Base-by-base conservation (phyloP, 805 yeast genomes). In the Naumovozyma dairenensis region DNA sequence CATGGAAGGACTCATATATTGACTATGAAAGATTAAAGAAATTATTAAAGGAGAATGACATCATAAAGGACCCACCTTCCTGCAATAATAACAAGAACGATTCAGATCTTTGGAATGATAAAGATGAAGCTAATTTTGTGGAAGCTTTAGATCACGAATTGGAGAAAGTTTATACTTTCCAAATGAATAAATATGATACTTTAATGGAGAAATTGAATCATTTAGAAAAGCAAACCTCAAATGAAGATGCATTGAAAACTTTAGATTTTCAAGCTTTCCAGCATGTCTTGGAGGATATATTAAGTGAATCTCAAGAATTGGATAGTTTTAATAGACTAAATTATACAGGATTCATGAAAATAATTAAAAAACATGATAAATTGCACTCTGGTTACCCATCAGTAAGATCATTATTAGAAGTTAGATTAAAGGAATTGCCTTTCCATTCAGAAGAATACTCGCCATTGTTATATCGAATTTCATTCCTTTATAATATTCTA, bases 301-400 rank as follows among this genome's bases (percentile, higher is more conserved):
- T 92, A 39, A 69, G 75, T 8, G 69, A 74, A 46, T 83, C 97
- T 8, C 83, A 81, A 48, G 89, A 84, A 50, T 66, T 92, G 46
- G 96, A 87, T 56, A 83, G 76, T 53, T 92, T 92, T 62, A 80
- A 93, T 27, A 71, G 98, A 50, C 61, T 89, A 46, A 92, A 92
- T 61, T 92, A 80, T 64, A 89, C 98, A 10, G 98, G 96, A 1
- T 89, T 92, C 62, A 71, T 77, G 49, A 92, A 92, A 56, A 84
- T 92, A 46, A 96, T 87, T 44, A 87, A 89, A 64, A 89, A 89
- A 62, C 98, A 92, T 54, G 97, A 92, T 62, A 74, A 96, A 34
- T 59, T 89, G 43, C 96, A 87, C 59, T 72, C 86, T 21, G 69
- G 74, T 43, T 92, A 80, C 59, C 62, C 59, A 12, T 80, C 92